Conservation (phyloP, 2,329 filamentous ascomycete species). For the Diplodia sapinea region DNA sequence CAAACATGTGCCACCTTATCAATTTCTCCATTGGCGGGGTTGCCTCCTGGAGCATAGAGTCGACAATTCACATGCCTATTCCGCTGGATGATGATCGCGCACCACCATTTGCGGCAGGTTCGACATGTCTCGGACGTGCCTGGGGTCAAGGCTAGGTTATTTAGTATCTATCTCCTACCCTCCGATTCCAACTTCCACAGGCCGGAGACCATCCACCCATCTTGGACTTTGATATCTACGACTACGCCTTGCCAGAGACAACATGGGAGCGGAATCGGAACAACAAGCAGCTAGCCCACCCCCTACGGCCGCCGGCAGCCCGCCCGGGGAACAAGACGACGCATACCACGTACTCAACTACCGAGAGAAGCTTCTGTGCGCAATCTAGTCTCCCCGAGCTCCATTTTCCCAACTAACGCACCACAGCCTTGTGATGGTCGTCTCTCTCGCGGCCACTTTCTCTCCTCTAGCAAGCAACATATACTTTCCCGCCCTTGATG, state of each 20-base stretch:
- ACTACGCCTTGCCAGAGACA: not conserved
- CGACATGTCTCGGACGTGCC: too few species aligned
- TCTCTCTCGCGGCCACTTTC: slow-evolving; percentile 24
- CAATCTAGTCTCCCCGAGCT: not conserved
- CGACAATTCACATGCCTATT: too few species aligned
- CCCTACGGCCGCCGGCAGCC: not conserved
- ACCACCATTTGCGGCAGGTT: too few species aligned
- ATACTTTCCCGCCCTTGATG: slow-evolving; percentile 23
- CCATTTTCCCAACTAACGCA: not conserved
- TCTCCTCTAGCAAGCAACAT: slow-evolving; percentile 25
- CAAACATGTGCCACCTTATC: too few species aligned
- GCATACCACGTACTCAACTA: not conserved
- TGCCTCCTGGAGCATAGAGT: too few species aligned
- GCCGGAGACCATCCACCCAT: not conserved
- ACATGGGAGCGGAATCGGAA: not conserved
- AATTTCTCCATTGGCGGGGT: too few species aligned
- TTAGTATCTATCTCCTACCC: not conserved
- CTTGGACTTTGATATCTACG: not conserved
- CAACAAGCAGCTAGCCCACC: not conserved
- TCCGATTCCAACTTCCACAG: too few species aligned
- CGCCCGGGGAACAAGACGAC: not conserved
- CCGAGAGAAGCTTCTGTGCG: not conserved
- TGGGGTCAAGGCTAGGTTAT: too few species aligned
- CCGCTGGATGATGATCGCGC: too few species aligned
- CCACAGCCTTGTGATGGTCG: slow-evolving; percentile 11